Evolutionary conservation across 805 yeast species (phyloP), one percentile per base, ranked within the genome.

Genomic region (Debaryomyces maramus): DNA sequence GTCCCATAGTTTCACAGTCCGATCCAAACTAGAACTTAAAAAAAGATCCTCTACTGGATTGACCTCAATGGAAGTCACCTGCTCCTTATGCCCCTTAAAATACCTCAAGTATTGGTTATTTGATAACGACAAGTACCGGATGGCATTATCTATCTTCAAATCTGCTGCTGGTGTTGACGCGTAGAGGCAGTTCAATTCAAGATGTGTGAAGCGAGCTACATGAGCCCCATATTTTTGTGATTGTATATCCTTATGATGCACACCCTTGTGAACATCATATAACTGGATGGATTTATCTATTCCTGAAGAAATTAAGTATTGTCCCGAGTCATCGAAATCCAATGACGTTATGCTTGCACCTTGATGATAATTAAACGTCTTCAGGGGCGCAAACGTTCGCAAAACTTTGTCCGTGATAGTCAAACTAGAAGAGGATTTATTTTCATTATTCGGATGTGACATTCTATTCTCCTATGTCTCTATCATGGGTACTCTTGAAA

Each of bases 141-240:
- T 76, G 10, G 80, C 79, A 54, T 86, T 80, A 47, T 87, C 90
- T 36, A 78, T 82, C n/a, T 53, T 62, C 4, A 40, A 40, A 17
- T 39, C 50, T 5, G 45, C 53, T 3, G 54, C 39, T 6, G 72
- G 72, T 0, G 98, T 88, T 4, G 96, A 85, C 1, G 95, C 89
- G 56, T 85, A 87, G 11, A 91, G 70, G 53, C 93, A 83, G 51
- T 82, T 81, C 41, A 77, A 72, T 32, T 80, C 81, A 31, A 77
- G 73, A 53, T 85, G 95, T 1, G 96, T 81, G 60, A 93, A 93
- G 33, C 80, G 72, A 2, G 96, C 97, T 27, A 87, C 63, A 54
- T 88, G 89, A 41, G 89, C 86, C 1, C 99, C 99, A 52, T 93
- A 93, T 56, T 93, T 93, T 64, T 89, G 90, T 20, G 93, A 83